Evolutionary conservation across 2,329 filamentous ascomycete genomes (phyloP), one percentile per base, ranked within the genome.

Genomic region (Nemania bipapillata): DNA sequence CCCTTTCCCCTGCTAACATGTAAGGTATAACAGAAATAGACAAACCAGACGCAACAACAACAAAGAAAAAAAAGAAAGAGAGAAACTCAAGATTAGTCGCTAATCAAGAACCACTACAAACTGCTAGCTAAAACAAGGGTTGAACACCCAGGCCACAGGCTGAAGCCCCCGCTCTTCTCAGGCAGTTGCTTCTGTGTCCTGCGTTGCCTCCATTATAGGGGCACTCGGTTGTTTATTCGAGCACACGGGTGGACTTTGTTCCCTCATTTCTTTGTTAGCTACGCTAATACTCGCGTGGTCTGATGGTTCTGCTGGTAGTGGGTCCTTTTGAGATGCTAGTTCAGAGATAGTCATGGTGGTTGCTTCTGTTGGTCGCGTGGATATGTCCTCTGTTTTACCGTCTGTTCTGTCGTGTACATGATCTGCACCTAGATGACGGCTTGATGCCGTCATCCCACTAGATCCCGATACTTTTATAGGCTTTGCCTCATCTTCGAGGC

Each of bases 201-300:
- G 69, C 45, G 69, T 53, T 37, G 65, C 56, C 52, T 70, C 70
- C 52, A 70, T 66, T 17, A 54, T 35, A 50, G 62, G 28, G 20
- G 70, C 65, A 45, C 72, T 69, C 37, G 75, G 63, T 57, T 71
- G 69, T 47, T 77, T 72, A 47, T 76, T 75, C 40, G 73, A 75
- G 63, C 63, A 72, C 9, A 61, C 63, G 22, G 60, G 54, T 52
- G 69, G 69, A 59, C 70, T 68, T 54, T 60, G 61, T 68, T 75
- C 73, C 17, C 66, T 60, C 37, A 67, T 64, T 24, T 70, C 61
- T 7, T 67, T 65, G 64, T 74, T 66, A 57, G 67, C 70, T 20
- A 65, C 65, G 56, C 70, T 73, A 45, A 75, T 68, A 30, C 72
- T 72, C 15, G 65, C 73, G 47, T 70, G 59, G 12, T 74, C 75